Conservation (phyloP, 305 asterid genomes). For the Plantago coronopus region DNA sequence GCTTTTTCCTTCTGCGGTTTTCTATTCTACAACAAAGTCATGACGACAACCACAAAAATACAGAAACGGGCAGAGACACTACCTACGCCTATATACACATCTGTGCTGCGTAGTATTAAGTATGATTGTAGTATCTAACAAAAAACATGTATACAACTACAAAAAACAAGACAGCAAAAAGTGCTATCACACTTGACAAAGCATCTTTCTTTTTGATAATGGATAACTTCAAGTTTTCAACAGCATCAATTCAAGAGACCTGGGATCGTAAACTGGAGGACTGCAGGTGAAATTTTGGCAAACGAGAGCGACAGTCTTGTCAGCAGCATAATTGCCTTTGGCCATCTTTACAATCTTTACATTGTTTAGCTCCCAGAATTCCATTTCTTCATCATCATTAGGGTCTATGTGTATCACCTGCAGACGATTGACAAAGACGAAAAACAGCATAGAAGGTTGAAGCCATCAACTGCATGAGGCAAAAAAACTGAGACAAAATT, state of each 20-base stretch:
- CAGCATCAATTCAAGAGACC: constrained; percentile 42
- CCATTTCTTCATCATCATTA: constrained; percentile 45
- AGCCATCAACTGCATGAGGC: neutral
- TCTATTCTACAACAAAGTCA: too few relatives aligned
- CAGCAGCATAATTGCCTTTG: constrained; percentile 32
- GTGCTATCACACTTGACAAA: neutral
- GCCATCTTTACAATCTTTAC: constrained; percentile 67
- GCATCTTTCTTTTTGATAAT: neutral
- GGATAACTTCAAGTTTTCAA: constrained; percentile 31
- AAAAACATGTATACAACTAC: neutral
- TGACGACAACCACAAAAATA: neutral
- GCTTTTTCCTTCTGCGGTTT: too few relatives aligned
- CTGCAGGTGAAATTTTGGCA: constrained; percentile 85
- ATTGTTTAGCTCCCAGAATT: constrained; percentile 66
- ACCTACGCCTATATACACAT: neutral
- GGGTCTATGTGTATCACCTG: constrained; percentile 92
- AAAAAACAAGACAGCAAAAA: neutral
- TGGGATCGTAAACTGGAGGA: constrained; percentile 48
- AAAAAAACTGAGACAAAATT: neutral
- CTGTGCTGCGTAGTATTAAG: too few relatives aligned
- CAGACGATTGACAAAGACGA: neutral
- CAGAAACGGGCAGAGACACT: neutral
- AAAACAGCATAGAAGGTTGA: neutral
- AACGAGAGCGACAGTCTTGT: constrained; percentile 58
- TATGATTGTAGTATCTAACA: too few relatives aligned